Evolutionary conservation across 2,329 filamentous ascomycete species (phyloP).

Genomic region (Karstenula rhodostoma): DNA sequence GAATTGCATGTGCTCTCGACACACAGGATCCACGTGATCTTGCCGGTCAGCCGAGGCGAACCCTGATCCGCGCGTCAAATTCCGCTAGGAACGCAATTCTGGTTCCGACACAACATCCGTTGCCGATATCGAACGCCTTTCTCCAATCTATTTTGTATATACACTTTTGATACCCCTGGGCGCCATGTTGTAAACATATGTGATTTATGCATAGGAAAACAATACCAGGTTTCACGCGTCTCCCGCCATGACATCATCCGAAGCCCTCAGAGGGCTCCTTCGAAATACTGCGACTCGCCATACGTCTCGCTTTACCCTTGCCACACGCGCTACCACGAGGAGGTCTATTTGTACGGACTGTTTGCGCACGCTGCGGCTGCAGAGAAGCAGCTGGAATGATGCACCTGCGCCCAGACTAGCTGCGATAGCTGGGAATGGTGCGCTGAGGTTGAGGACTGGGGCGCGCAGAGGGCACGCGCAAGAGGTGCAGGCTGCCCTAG

Average conservation of each 20-base stretch:
- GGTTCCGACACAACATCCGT: background rate
- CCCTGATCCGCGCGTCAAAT: background rate
- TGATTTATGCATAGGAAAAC: conserved; percentile 13
- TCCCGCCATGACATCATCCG: conserved; percentile 46
- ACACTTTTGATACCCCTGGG: conserved; percentile 9
- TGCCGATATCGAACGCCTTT: conserved; percentile 1
- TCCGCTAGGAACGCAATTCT: background rate
- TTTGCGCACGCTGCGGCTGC: conserved; percentile 23
- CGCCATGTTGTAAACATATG: conserved; percentile 15
- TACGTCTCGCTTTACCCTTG: conserved; percentile 2
- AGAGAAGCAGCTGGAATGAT: conserved; percentile 18
- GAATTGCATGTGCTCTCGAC: background rate
- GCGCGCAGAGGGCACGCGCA: conserved; percentile 40
- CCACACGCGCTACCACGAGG: conserved; percentile 13
- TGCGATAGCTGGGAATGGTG: conserved; percentile 14
- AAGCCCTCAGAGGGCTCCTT: conserved; percentile 39
- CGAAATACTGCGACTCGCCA: conserved; percentile 18
- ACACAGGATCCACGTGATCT: conserved; percentile 3
- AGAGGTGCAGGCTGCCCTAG: conserved; percentile 33
- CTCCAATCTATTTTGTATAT: conserved; percentile 3
- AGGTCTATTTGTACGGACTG: conserved; percentile 42
- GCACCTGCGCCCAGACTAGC: conserved; percentile 14
- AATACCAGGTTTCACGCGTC: background rate
- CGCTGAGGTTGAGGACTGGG: conserved; percentile 19
- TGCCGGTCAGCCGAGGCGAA: conserved; percentile 3